Base-by-base conservation (phyloP, 306 rosid genomes). In the Canavalia ensiformis region DNA sequence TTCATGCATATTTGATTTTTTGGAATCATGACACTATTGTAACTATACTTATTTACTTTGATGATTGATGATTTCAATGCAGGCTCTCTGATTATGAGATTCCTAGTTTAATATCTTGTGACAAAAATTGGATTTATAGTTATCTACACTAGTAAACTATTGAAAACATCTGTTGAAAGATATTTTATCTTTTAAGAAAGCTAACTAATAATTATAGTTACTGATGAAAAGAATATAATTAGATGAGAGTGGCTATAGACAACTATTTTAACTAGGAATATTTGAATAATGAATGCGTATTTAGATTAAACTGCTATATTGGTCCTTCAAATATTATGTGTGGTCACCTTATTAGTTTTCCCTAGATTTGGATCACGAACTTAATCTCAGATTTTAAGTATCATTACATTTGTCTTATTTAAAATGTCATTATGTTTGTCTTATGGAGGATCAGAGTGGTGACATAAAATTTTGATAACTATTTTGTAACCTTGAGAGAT, bases 1-100 rank as follows among this genome's bases (percentile, higher is more conserved):
- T 68, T 44, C 59, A 42, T 63, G 76, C 69, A 49, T 46, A 37
- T 58, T 65, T 75, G 12, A 55, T 6, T 33, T 78, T 86, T 82
- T 64, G 73, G 57, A 75, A 29, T 52, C 64, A 63, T 10, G 45
- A 13, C 50, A 33, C 18, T 59, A 44, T 55, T 62, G 55, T 30
- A 52, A 54, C 39, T 73, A 6, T 69, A 56, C 25, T 28, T 62
- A 25, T 55, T 62, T 64, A 68, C 34, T 72, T 44, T 50, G 57
- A 62, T 72, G 8, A 35, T 28, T 52, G 67, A 29, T 76, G 66
- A 25, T 69, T 80, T 68, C 59, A 60, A 7, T 62, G n/a, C 28
- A 10, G 62, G 44, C 25, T 56, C 25, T 56, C 55, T 69, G 69
- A 52, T 42, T 75, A 62, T 68, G 39, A 74, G 65, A 57, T 42